phyloP scores from a whole-genome alignment of 345 rosid genomes.

The Eucalyptus shirleyi region DNA sequence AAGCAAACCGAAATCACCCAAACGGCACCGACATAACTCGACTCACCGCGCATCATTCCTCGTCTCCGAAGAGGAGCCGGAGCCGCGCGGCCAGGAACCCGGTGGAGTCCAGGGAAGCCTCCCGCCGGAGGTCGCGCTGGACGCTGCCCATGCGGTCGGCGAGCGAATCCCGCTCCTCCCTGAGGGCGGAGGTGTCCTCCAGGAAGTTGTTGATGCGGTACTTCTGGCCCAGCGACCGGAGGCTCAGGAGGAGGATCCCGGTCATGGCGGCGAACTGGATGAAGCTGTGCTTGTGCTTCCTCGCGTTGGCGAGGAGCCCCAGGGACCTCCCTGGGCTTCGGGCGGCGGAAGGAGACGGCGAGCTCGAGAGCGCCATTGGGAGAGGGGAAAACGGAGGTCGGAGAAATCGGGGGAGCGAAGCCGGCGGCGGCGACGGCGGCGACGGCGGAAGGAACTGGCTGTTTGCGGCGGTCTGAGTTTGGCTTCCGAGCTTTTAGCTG shows the following conservation, averaged over 20 bases:
- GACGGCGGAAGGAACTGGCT: not conserved
- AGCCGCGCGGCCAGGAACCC: slow-evolving; percentile 73
- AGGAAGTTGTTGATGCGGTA: slow-evolving; percentile 61
- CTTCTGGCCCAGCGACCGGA: slow-evolving; percentile 82
- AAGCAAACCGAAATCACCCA: not conserved
- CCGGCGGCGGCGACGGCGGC: not conserved
- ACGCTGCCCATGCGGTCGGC: slow-evolving; percentile 43
- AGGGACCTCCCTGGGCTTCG: slow-evolving; percentile 20
- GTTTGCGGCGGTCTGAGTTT: not conserved
- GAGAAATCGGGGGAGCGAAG: not conserved
- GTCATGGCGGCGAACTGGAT: slow-evolving; percentile 69
- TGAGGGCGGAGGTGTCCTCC: slow-evolving; percentile 55
- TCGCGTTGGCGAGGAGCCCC: slow-evolving; percentile 41
- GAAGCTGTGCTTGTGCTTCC: slow-evolving; percentile 50
- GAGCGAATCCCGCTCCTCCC: slow-evolving; percentile 43
- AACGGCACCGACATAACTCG: not conserved
- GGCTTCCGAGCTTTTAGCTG: not conserved
- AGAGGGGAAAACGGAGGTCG: not conserved
- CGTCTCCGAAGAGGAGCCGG: slow-evolving; percentile 48
- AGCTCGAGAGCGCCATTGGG: slow-evolving; percentile 18
- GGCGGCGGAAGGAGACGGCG: slow-evolving; percentile 15
- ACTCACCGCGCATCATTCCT: not conserved
- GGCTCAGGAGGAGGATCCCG: slow-evolving; percentile 68
- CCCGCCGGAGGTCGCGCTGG: slow-evolving; percentile 46
- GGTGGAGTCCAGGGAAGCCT: slow-evolving; percentile 71